phyloP scores from a whole-genome alignment of 495 filamentous ascomycete genomes.

The Trichocladium antarcticum region DNA sequence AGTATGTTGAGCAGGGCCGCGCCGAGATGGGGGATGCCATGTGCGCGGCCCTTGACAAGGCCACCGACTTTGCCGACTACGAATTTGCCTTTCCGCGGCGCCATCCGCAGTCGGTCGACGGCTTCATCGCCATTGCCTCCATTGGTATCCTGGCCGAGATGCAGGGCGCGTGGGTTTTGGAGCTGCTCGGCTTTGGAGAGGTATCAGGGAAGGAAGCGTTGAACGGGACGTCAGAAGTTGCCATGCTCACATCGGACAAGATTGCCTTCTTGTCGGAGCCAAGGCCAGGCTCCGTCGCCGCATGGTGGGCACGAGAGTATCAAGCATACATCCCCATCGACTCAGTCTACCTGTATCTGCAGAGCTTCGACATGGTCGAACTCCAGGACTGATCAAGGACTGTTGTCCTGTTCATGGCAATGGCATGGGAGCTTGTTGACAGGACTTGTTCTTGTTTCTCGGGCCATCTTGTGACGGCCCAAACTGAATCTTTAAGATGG shows the following conservation, averaged over 20 bases:
- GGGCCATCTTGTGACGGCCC: no score
- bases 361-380: slow-evolving; percentile 13
- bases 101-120: slow-evolving; percentile 13
- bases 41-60: slow-evolving; percentile 13
- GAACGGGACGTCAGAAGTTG: slow-evolving; percentile 1
- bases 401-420: no score
- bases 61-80: slow-evolving; percentile 13
- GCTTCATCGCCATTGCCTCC: slow-evolving; percentile 18
- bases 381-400: not conserved
- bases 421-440: no score
- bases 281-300: slow-evolving; percentile 8
- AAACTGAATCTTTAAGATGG: no score
- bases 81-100: slow-evolving; percentile 14
- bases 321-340: slow-evolving; percentile 11
- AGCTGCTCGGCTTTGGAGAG: slow-evolving; percentile 18
- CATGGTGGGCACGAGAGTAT: slow-evolving; percentile 17
- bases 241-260: slow-evolving; percentile 13
- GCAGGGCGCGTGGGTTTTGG: slow-evolving; percentile 17
- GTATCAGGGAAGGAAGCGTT: not conserved
- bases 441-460: no score
- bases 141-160: slow-evolving; percentile 14
- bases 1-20: slow-evolving; percentile 14
- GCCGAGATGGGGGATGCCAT: slow-evolving; percentile 13
- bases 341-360: slow-evolving; percentile 5
- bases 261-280: not conserved